Conservation (phyloP, 2,329 filamentous ascomycete genomes). For the Pestalotiopsis sp. region DNA sequence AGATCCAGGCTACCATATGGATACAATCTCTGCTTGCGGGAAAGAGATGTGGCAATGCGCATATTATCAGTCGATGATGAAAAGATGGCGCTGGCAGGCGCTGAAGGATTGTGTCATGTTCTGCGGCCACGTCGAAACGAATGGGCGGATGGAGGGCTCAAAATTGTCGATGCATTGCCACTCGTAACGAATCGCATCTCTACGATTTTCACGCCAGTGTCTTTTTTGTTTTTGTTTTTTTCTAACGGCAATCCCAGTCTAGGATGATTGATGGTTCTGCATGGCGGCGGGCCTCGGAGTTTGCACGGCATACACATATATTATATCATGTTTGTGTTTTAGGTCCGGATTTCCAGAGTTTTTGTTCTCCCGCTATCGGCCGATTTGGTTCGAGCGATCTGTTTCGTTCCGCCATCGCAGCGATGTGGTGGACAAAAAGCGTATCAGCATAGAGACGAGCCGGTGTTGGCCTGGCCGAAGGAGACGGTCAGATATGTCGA, state of each 20-base stretch:
- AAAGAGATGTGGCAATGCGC: background rate
- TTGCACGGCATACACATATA: background rate
- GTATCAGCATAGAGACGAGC: background rate
- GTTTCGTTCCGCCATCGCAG: background rate
- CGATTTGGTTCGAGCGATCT: background rate
- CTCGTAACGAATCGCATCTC: background rate
- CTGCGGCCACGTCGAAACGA: background rate
- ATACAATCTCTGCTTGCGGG: conserved; percentile 15
- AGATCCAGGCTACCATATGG: conserved; percentile 22
- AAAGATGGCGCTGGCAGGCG: background rate
- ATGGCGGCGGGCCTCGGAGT: conserved; percentile 3
- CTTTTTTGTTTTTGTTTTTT: background rate
- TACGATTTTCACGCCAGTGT: background rate
- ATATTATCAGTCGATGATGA: background rate
- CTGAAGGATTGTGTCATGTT: background rate
- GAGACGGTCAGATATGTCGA: background rate
- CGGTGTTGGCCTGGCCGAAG: background rate
- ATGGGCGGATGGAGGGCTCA: background rate
- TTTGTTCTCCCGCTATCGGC: background rate
- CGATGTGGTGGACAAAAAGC: background rate
- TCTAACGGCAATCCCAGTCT: background rate
- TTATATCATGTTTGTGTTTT: conserved; percentile 1
- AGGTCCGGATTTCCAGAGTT: background rate
- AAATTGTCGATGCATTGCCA: background rate
- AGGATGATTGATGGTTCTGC: background rate